A percentile compares a stretch with the other conserved stretches of the same genome.
Conservation (phyloP, 78 protist species). For the Chrysochromulina tobinii region DNA sequence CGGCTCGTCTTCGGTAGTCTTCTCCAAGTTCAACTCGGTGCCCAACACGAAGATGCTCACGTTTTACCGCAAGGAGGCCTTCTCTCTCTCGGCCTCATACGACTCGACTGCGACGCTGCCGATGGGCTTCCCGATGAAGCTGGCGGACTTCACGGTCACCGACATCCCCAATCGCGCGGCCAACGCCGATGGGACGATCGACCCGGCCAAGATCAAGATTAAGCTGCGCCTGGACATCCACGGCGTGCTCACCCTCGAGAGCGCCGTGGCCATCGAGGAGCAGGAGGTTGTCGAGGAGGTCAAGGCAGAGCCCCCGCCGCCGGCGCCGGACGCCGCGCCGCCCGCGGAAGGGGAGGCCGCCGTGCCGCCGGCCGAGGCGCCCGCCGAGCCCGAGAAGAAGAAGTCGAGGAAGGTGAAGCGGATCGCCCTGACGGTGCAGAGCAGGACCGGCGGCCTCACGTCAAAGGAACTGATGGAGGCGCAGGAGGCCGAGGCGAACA, state of each 20-base stretch:
- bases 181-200: background rate
- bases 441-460: background rate
- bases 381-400: constrained; percentile 52
- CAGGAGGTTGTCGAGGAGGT: constrained; percentile 43
- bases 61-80: constrained; percentile 55
- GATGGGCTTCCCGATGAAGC: background rate
- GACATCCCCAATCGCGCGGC: constrained; percentile 13
- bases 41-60: constrained; percentile 64
- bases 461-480: background rate
- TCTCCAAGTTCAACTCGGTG: constrained; percentile 13
- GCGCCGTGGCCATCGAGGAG: constrained; percentile 67
- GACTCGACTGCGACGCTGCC: background rate
- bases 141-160: constrained; percentile 35
- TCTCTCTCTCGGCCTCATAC: constrained; percentile 54
- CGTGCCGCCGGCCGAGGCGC: constrained; percentile 11
- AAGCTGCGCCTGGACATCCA: constrained; percentile 69
- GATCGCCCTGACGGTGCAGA: background rate
- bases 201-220: constrained; percentile 39
- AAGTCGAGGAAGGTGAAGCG: constrained; percentile 63
- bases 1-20: background rate
- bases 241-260: constrained; percentile 76
- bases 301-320: constrained; percentile 12
- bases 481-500: background rate
- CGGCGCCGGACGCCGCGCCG: background rate
- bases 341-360: constrained; percentile 40